phyloP scores from a whole-genome alignment of 495 filamentous ascomycete genomes.

The Penicillium atrosanguineum region DNA sequence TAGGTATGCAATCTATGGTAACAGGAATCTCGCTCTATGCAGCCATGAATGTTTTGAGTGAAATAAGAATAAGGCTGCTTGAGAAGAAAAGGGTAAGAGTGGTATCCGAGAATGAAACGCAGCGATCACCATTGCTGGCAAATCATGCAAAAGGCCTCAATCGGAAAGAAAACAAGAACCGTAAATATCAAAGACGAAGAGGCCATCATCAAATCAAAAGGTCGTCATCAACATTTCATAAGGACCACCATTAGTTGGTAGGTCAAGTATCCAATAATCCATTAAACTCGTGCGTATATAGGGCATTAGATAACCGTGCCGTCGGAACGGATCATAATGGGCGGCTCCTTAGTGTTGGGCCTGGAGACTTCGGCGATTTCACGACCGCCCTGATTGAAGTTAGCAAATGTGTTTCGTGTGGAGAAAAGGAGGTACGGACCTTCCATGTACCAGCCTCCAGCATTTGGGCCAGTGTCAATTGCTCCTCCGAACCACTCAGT shows the following conservation, averaged over 20 bases:
- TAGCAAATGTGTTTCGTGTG: conserved; percentile 14
- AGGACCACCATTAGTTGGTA: conserved; percentile 28
- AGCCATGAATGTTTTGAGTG: neutral
- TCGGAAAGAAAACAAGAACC: conserved; percentile 5
- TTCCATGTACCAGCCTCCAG: conserved; percentile 78
- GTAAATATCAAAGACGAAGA: conserved; percentile 11
- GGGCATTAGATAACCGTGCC: conserved; percentile 83
- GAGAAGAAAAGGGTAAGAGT: conserved; percentile 2
- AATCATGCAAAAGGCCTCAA: conserved; percentile 18
- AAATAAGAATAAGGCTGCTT: neutral
- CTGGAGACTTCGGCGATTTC: conserved; percentile 94
- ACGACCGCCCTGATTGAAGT: conserved; percentile 71
- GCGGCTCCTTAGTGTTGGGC: conserved; percentile 94
- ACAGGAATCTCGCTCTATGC: neutral
- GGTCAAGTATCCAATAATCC: conserved; percentile 35
- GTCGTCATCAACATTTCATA: conserved; percentile 41
- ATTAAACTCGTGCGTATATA: conserved; percentile 25
- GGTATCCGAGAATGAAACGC: conserved; percentile 22
- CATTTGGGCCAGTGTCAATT: conserved; percentile 63
- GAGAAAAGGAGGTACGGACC: conserved; percentile 44
- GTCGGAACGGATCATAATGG: conserved; percentile 94
- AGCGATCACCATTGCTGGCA: conserved; percentile 6
- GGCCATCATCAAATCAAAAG: conserved; percentile 20
- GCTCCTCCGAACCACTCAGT: conserved; percentile 45
- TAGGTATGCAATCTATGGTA: neutral